Base-by-base conservation (phyloP, 2,329 filamentous ascomycete species). In the Neofusicoccum cordaticola region DNA sequence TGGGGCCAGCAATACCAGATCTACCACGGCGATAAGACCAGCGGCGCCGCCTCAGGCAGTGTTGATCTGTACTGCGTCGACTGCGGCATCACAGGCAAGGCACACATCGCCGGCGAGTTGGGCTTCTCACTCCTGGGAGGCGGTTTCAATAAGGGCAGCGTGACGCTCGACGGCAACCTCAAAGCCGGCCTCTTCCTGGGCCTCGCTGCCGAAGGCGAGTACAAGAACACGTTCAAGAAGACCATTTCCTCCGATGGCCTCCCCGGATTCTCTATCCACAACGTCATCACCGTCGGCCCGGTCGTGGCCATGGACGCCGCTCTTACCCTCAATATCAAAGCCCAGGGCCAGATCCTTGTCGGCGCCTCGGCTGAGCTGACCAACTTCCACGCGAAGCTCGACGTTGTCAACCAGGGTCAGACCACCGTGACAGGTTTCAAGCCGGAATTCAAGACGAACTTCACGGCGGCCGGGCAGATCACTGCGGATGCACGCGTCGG, bases 271-370 rank as follows among this genome's bases (percentile, higher is more conserved):
- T 45, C 53, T 7, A 58, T 58, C 53, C 41, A 42, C 53, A 58
- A 58, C 37, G 22, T 44, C 53, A 58, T 45, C 53, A 35, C 53
- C 15, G 41, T 58, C n/a, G 53, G 53, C 41, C 53, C 53, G 13
- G 41, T 58, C 15, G 27, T 58, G 15, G 41, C 53, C 39, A 58
- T 58, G 39, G 53, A 58, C 41, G 53, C 41, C 27, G 45, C 22
- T 9, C 41, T 58, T 6, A 22, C 53, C 3, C 41, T 58, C 22
- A 22, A 45, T 41, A 34, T 45, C 39, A 44, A 58, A 15, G 53
- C 39, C 1, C 22, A 58, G 41, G 53, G 41, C 53, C 53, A 58
- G 41, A 58, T 58, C 41, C 53, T 58, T 9, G 39, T 58, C 22
- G 53, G 53, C 22, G 53, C 39, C 15, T 42, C 41, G 22, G 39